Evolutionary conservation across 257 asterid genomes (phyloP), one percentile per base, ranked within the genome.

Genomic region (Agastache rugosa): DNA sequence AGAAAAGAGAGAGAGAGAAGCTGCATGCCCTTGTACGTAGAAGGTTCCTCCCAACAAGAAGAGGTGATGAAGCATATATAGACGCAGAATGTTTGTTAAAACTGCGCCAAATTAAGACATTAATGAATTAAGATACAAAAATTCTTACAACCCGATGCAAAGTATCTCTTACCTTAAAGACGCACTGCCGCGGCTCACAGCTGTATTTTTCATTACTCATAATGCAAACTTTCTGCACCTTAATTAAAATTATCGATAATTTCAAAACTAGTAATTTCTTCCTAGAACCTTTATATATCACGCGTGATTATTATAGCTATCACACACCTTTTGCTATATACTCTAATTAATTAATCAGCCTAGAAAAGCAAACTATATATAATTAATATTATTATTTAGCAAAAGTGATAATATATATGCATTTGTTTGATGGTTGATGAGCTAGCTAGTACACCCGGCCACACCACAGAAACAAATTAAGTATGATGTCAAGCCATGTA

Each of bases 221-320:
- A 8, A 17, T 8, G 25, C 25, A 17, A 44, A 39, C 2, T 39
- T 39, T 39, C 59, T 20, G 51, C 51, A 44, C 51, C 51, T 12
- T 67, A 23, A 23, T 23, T 4, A 16, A n/a, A 45, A 42, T 42
- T 17, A 9, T 71, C 9, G 37, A 25, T 59, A 0, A 59, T 72
- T 72, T 22, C 62, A 61, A 23, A 34, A 60, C 6, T 14, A 12
- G 31, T n/a, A 42, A 42, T 53, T 53, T 19, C 19, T 15, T 11
- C 51, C 64, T 35, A 41, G 31, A 44, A 50, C n/a, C 76, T 79
- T 71, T 72, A 71, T 39, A 27, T 19, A 6, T 74, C 80, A 81
- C 90, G 93, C 96, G 83, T 86, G 84, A 81, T 83, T 72, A 84
- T 85, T 78, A 81, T 78, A 79, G 51, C 79, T 63, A 79, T 80